Conservation (phyloP, 139 green algal species). For the Tetradesmus obliquus region DNA sequence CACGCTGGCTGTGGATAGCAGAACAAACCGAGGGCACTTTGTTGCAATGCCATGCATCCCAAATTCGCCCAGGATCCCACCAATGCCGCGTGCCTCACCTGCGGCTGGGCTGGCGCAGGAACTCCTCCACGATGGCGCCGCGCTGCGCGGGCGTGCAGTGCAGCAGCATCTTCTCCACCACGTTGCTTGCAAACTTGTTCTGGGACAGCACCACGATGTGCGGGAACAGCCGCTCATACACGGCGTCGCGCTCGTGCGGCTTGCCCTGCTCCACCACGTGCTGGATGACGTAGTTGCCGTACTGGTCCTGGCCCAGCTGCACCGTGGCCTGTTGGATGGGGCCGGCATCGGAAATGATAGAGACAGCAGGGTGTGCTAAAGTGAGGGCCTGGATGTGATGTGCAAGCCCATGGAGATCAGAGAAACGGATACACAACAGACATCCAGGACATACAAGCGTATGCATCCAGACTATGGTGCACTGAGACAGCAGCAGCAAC, state of each 20-base stretch:
- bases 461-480: too few relatives aligned
- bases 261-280: slow-evolving; percentile 76
- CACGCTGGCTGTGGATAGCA: too few relatives aligned
- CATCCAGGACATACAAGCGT: too few relatives aligned
- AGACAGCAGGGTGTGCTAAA: neutral
- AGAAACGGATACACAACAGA: too few relatives aligned
- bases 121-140: slow-evolving; percentile 75
- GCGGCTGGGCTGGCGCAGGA: slow-evolving; percentile 57
- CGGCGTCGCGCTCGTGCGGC: slow-evolving; percentile 47
- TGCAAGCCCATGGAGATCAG: neutral
- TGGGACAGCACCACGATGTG: slow-evolving; percentile 76
- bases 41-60: neutral
- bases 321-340: slow-evolving; percentile 42
- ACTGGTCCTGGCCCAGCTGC: slow-evolving; percentile 86
- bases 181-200: slow-evolving; percentile 97
- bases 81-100: neutral
- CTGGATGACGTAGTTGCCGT: slow-evolving; percentile 98
- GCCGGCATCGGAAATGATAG: neutral
- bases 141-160: slow-evolving; percentile 68
- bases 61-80: neutral
- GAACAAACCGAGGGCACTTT: neutral
- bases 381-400: neutral
- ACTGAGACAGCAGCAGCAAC: too few relatives aligned
- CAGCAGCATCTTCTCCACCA: slow-evolving; percentile 92
- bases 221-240: slow-evolving; percentile 68